phyloP scores from a whole-genome alignment of 352 stramenopile species.

The Globisporangium paroecandrum region DNA sequence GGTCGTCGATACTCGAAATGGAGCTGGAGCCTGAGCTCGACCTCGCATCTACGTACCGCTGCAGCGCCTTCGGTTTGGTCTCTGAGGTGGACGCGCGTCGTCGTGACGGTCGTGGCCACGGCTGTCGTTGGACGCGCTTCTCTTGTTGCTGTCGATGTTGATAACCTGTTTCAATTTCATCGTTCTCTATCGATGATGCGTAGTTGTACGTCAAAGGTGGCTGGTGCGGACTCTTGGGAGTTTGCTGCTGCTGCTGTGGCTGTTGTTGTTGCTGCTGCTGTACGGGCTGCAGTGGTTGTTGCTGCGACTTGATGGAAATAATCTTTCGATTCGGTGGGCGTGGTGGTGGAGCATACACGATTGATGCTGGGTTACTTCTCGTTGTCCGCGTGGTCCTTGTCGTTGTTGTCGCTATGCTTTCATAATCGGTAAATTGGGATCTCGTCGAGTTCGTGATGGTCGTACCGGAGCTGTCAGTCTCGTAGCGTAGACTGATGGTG shows the following conservation, averaged over 20 bases:
- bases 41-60: conserved; percentile 3
- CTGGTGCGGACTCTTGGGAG: neutral
- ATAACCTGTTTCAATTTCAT: neutral
- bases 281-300: neutral
- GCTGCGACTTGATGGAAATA: conserved; percentile 1
- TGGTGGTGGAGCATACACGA: neutral
- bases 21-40: conserved; percentile 10
- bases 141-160: neutral
- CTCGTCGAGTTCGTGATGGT: conserved; percentile 4
- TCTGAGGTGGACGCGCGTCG: conserved; percentile 12
- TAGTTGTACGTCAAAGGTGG: neutral
- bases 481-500: conserved; percentile 13
- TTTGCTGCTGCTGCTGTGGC: neutral
- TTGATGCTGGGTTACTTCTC: neutral
- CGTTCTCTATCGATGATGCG: neutral
- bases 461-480: conserved; percentile 13
- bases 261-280: neutral
- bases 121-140: neutral
- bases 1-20: conserved; percentile 17
- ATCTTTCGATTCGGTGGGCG: conserved; percentile 1
- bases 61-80: conserved; percentile 4
- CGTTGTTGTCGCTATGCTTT: conserved; percentile 8
- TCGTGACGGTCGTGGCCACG: neutral
- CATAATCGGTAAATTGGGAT: conserved; percentile 4
- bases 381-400: conserved; percentile 7